Conservation (phyloP, 2,329 filamentous ascomycete species). For the Fusarium pseudograminearum region DNA sequence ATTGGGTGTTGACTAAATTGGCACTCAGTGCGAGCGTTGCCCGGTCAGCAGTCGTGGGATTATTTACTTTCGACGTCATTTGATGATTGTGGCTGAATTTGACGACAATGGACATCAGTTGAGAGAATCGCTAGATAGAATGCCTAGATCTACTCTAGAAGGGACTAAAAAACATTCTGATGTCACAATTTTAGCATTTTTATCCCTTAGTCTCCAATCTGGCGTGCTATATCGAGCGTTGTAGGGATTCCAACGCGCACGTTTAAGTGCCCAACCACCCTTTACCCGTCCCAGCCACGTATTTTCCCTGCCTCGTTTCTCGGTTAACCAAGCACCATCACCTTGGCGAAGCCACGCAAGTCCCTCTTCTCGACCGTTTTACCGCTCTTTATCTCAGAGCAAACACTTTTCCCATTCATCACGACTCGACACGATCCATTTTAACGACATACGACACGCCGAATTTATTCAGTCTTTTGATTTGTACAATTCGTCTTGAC, state of each 20-base stretch:
- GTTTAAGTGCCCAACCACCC: slow-evolving; percentile 40
- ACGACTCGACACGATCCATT: slow-evolving; percentile 4
- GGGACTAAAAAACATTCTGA: background rate
- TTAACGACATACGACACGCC: background rate
- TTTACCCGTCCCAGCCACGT: slow-evolving; percentile 45
- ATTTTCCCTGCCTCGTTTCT: slow-evolving; percentile 47
- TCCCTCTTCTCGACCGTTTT: slow-evolving; percentile 12
- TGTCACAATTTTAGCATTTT: background rate
- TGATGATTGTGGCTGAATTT: slow-evolving; percentile 1
- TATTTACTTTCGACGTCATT: slow-evolving; percentile 54
- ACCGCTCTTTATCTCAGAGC: slow-evolving; percentile 6
- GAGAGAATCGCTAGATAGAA: background rate
- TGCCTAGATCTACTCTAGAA: background rate
- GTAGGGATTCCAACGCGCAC: slow-evolving; percentile 5
- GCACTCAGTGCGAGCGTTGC: slow-evolving; percentile 41
- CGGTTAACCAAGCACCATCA: slow-evolving; percentile 45
- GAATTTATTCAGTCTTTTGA: slow-evolving; percentile 4
- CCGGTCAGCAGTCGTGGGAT: slow-evolving; percentile 24
- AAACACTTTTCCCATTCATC: slow-evolving; percentile 1
- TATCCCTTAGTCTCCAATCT: background rate
- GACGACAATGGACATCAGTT: background rate
- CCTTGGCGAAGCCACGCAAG: slow-evolving; percentile 30
- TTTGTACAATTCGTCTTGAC: background rate
- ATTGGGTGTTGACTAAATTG: slow-evolving; percentile 34
- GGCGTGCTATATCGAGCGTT: background rate